Percentiles rank a stretch among this genome's conserved stretches.
These are phyloP conservation scores for Penicillium digitatum DNA, from an alignment of 2,329 filamentous ascomycete genomes.

Conservation along the genomic window DNA sequence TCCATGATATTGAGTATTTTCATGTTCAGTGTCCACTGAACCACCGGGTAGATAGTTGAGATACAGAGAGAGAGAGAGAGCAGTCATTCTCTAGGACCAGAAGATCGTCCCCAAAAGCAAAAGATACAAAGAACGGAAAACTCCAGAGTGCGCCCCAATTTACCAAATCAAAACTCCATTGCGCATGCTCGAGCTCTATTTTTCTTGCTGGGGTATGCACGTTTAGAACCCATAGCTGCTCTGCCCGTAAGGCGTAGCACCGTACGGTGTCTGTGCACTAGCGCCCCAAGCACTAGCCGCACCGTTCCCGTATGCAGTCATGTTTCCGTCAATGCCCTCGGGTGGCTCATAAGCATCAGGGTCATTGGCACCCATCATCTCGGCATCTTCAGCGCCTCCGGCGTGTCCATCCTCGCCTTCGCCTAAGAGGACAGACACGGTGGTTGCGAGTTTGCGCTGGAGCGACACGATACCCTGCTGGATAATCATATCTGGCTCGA, in stretches of 20 bases:
- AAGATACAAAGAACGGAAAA: slow-evolving; percentile 10
- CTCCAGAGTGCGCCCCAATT: slow-evolving; percentile 9
- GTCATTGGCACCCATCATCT: slow-evolving; percentile 49
- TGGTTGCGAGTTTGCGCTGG: slow-evolving; percentile 80
- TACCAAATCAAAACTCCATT: slow-evolving; percentile 22
- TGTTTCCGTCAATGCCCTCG: slow-evolving; percentile 42
- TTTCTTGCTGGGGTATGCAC: slow-evolving; percentile 3
- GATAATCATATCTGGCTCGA: slow-evolving; percentile 86
- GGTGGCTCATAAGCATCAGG: slow-evolving; percentile 49
- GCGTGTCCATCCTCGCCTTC: slow-evolving; percentile 54
- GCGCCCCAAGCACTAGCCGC: slow-evolving; percentile 64
- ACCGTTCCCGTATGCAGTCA: slow-evolving; percentile 44
- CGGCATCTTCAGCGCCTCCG: slow-evolving; percentile 42
- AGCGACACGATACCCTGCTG: slow-evolving; percentile 82
- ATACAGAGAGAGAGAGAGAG: not conserved
- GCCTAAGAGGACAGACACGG: slow-evolving; percentile 63
- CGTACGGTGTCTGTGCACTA: slow-evolving; percentile 55
- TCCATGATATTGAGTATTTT: slow-evolving; percentile 3
- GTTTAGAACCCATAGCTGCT: slow-evolving; percentile 33
- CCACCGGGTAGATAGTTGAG: not conserved
- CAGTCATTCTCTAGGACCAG: not conserved
- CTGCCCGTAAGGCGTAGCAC: slow-evolving; percentile 60
- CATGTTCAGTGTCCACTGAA: not conserved
- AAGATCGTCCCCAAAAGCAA: slow-evolving; percentile 1
- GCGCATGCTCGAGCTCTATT: slow-evolving; percentile 21